A percentile compares a stretch with the other conserved stretches of the same genome.
phyloP scores from a whole-genome alignment of 352 stramenopile genomes.

The Globisporangium perplexum region DNA sequence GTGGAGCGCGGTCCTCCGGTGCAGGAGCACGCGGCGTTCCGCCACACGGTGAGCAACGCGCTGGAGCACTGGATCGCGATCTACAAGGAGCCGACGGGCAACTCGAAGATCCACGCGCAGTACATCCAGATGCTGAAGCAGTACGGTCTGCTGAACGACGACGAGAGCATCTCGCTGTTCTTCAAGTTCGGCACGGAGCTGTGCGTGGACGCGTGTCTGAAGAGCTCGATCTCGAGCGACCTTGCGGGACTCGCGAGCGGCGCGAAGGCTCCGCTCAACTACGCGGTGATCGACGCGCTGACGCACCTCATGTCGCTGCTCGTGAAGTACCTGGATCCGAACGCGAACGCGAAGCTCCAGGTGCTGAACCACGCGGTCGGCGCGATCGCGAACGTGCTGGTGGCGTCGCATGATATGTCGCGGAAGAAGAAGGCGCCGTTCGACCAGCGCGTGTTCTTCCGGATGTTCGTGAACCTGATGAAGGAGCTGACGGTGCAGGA shows the following conservation, averaged over 20 bases:
- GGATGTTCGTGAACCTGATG: slow-evolving; percentile 97
- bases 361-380: slow-evolving; percentile 96
- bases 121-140: slow-evolving; percentile 97
- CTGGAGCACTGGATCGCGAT: slow-evolving; percentile 98
- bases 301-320: slow-evolving; percentile 96
- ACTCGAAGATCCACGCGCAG: slow-evolving; percentile 95
- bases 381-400: slow-evolving; percentile 92
- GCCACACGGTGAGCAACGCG: slow-evolving; percentile 87
- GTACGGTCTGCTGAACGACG: slow-evolving; percentile 93
- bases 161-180: slow-evolving; percentile 97
- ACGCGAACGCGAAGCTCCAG: slow-evolving; percentile 69
- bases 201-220: slow-evolving; percentile 96
- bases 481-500: slow-evolving; percentile 96
- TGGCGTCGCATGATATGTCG: slow-evolving; percentile 78
- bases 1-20: slow-evolving; percentile 34
- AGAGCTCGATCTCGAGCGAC: slow-evolving; percentile 57
- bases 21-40: slow-evolving; percentile 77
- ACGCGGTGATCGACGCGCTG: slow-evolving; percentile 95
- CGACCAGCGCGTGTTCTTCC: slow-evolving; percentile 98
- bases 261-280: slow-evolving; percentile 70
- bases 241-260: slow-evolving; percentile 27
- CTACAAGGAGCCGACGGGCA: slow-evolving; percentile 89
- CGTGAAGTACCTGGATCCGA: slow-evolving; percentile 91
- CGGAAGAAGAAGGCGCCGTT: slow-evolving; percentile 87
- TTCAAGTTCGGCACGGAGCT: slow-evolving; percentile 95